Conservation (phyloP, 2,329 filamentous ascomycete genomes). For the Gaeumannomyces tritici region DNA sequence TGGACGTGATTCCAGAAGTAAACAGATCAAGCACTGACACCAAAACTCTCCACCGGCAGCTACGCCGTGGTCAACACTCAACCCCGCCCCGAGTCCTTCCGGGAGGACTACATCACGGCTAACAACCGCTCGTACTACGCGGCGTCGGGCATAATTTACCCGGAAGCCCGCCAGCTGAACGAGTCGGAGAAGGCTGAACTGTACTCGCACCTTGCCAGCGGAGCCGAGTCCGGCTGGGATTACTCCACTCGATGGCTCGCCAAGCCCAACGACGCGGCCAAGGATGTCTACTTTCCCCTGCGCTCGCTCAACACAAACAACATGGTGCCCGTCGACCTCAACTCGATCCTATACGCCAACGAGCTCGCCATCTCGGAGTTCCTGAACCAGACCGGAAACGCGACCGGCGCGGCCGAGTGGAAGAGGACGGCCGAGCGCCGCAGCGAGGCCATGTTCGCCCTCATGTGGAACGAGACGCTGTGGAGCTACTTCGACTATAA, state of each 20-base stretch:
- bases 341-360: slow-evolving; percentile 58
- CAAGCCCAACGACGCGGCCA: slow-evolving; percentile 45
- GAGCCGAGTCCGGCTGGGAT: slow-evolving; percentile 59
- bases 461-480: slow-evolving; percentile 56
- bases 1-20: neutral
- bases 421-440: slow-evolving; percentile 37
- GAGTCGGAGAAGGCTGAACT: slow-evolving; percentile 39
- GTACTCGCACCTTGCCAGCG: slow-evolving; percentile 54
- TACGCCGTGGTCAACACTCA: slow-evolving; percentile 55
- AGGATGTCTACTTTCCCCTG: slow-evolving; percentile 55
- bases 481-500: slow-evolving; percentile 63
- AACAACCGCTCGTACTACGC: slow-evolving; percentile 56
- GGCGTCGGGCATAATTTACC: slow-evolving; percentile 47
- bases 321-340: slow-evolving; percentile 55
- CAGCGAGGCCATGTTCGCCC: slow-evolving; percentile 50
- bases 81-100: slow-evolving; percentile 57
- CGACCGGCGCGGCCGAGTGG: slow-evolving; percentile 38
- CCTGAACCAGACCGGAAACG: slow-evolving; percentile 39
- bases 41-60: slow-evolving; percentile 14
- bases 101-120: slow-evolving; percentile 56
- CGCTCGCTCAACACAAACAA: slow-evolving; percentile 51
- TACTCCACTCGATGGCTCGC: slow-evolving; percentile 50
- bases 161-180: slow-evolving; percentile 37
- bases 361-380: slow-evolving; percentile 50
- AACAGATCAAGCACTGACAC: neutral